Evolutionary conservation across 2,329 filamentous ascomycete genomes (phyloP).

Genomic region (Colletotrichum brevisporum): DNA sequence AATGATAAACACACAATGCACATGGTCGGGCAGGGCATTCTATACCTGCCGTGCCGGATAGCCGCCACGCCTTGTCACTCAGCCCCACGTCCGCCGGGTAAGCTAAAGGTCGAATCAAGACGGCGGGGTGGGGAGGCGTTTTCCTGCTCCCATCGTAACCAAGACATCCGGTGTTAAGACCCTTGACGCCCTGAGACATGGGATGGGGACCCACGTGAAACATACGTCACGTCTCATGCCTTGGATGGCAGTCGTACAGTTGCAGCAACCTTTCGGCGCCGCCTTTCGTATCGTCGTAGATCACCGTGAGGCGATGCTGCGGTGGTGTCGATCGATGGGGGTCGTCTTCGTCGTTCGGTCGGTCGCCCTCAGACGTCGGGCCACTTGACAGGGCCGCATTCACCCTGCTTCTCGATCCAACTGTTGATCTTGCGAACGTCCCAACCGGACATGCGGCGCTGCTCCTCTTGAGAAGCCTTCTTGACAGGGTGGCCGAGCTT

Average conservation of each 20-base stretch:
- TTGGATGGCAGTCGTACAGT: slow-evolving; percentile 22
- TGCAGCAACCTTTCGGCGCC: slow-evolving; percentile 5
- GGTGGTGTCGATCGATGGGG: neutral
- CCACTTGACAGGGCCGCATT: slow-evolving; percentile 53
- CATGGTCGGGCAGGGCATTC: slow-evolving; percentile 14
- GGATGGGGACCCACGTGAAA: slow-evolving; percentile 24
- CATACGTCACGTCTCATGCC: slow-evolving; percentile 32
- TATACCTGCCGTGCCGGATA: slow-evolving; percentile 3
- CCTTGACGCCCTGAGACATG: slow-evolving; percentile 10
- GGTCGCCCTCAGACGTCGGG: slow-evolving; percentile 43
- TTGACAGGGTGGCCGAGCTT: slow-evolving; percentile 56
- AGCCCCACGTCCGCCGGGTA: neutral
- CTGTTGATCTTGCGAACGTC: slow-evolving; percentile 54
- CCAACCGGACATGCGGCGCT: slow-evolving; percentile 58
- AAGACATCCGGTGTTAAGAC: slow-evolving; percentile 21
- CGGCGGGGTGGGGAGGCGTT: neutral
- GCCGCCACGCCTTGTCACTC: neutral
- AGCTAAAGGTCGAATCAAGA: neutral
- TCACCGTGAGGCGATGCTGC: neutral
- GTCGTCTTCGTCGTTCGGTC: neutral
- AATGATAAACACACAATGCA: slow-evolving; percentile 1
- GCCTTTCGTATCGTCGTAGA: slow-evolving; percentile 2
- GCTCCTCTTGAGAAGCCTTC: slow-evolving; percentile 46
- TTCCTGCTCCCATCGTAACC: neutral
- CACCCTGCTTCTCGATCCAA: slow-evolving; percentile 55